phyloP scores from a whole-genome alignment of 441 rosid genomes.

The Jatropha podagrica region DNA sequence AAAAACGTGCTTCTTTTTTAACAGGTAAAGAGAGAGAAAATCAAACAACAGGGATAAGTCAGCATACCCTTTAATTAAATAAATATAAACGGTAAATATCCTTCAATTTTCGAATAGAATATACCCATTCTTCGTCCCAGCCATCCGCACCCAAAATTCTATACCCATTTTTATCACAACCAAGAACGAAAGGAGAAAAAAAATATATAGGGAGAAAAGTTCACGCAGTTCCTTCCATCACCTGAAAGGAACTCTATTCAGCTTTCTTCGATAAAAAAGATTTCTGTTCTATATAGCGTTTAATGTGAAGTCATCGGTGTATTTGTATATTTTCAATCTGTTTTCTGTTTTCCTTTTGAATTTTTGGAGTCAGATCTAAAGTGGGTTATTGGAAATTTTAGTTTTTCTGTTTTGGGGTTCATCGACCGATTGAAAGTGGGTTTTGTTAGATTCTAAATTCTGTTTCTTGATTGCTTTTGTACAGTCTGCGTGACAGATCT shows the following conservation, averaged over 20 bases:
- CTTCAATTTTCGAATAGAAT: background rate
- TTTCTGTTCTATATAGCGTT: too few species aligned
- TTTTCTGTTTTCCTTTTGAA: background rate
- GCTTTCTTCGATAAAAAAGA: background rate
- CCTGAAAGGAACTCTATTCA: constrained; percentile 2
- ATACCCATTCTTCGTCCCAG: background rate
- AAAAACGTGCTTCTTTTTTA: too few species aligned
- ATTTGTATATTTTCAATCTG: background rate
- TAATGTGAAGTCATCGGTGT: background rate
- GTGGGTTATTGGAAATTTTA: constrained; percentile 7
- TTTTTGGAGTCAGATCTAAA: constrained; percentile 18
- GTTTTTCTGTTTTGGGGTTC: background rate
- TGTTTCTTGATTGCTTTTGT: background rate
- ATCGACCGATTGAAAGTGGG: background rate
- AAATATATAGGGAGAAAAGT: too few species aligned
- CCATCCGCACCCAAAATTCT: background rate
- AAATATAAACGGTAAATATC: background rate
- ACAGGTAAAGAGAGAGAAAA: background rate
- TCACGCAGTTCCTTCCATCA: background rate
- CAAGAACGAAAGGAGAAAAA: too few species aligned
- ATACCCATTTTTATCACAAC: background rate
- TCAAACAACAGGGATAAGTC: background rate
- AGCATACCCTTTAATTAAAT: background rate
- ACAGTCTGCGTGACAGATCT: constrained; percentile 16
- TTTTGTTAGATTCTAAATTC: constrained; percentile 6